Base-by-base conservation (phyloP, 768 basidiomycete genomes). In the Trametes meyenii region DNA sequence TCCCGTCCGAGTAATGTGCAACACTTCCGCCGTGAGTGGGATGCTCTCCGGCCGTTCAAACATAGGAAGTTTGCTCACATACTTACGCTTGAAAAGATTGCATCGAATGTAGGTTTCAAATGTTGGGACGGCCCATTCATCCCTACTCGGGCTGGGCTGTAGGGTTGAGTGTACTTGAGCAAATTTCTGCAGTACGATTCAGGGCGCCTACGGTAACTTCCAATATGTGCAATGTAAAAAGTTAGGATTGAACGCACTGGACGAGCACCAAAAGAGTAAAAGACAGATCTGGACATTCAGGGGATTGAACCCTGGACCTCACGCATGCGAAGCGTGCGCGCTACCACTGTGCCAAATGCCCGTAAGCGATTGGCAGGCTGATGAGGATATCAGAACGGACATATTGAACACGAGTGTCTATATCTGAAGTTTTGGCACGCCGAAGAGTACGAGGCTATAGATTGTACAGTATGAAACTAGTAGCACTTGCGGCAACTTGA, bases 1-100 rank as follows among this genome's bases (percentile, higher is more conserved):
- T 0, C 73, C 77, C 4, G 79, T 81, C 1, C 69, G 73, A 26
- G 85, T 81, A 2, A 81, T 85, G 83, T 87, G 86, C 63, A 79
- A 86, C 66, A 66, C 82, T 1, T 73, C 76, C 0, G 77, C 80
- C 2, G 84, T 85, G 63, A 64, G 79, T 46, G 21, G 23, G 2
- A 24, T 24, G 3, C 38, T 39, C 33, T 17, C 5, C 16, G 2
- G 3, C 17, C 29, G 17, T n/a, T 1, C 14, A 5, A 3, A 24
- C 12, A 11, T 16, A 3, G 39, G 40, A 33, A n/a, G 16, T n/a
- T 11, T 50, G 35, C 5, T 19, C 12, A 10, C 24, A 2, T 26
- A 24, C 14, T 33, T 17, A 2, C 29, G 16, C 26, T 24, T 16
- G 5, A 8, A 19, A 19, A 82, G 82, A 69, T 83, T 29, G 69